phyloP scores from a whole-genome alignment of 306 rosid species.

The Acacia melanoxylon region DNA sequence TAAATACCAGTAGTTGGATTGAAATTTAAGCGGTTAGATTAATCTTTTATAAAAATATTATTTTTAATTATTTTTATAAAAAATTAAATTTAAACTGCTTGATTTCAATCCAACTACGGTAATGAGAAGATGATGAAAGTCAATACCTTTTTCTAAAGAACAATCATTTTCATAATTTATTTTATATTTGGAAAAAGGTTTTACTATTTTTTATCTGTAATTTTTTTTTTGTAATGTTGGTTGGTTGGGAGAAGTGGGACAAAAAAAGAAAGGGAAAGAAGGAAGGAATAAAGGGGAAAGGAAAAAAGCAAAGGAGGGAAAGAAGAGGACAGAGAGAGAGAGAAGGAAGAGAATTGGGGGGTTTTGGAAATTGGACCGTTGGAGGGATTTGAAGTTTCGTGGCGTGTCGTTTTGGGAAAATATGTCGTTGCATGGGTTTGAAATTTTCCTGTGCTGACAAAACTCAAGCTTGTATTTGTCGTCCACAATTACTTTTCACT shows the following conservation, averaged over 20 bases:
- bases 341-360: not conserved
- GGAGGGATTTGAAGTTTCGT: constrained; percentile 33
- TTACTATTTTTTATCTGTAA: not conserved
- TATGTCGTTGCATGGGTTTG: constrained; percentile 28
- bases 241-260: constrained; percentile 16
- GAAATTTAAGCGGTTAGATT: too few relatives aligned
- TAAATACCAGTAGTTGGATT: too few relatives aligned
- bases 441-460: constrained; percentile 7
- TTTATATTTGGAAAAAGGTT: not conserved
- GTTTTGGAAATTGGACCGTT: constrained; percentile 40
- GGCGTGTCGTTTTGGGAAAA: constrained; percentile 14
- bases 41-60: too few relatives aligned
- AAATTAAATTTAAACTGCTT: too few relatives aligned
- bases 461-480: not conserved
- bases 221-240: not conserved
- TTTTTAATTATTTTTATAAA: too few relatives aligned
- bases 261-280: not conserved
- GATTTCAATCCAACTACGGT: too few relatives aligned
- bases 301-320: not conserved
- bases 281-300: constrained; percentile 15
- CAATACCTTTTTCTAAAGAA: too few relatives aligned
- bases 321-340: not conserved
- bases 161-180: not conserved
- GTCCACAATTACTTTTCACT: not conserved
- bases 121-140: too few relatives aligned